phyloP scores from a whole-genome alignment of 2,329 filamentous ascomycete genomes.

The Exophiala calicioides region DNA sequence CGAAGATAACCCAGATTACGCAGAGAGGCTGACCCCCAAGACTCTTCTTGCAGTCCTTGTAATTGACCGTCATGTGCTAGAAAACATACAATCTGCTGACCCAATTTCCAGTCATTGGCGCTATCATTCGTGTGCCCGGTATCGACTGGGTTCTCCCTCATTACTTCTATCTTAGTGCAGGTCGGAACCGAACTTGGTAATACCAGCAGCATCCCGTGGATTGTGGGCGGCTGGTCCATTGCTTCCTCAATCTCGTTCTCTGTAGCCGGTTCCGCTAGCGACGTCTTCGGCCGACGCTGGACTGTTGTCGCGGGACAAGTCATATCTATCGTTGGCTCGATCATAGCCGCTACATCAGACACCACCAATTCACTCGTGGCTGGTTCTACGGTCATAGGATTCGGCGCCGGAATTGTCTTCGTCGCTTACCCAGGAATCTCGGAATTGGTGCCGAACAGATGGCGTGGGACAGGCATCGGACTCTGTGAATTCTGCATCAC shows the following conservation, averaged over 20 bases:
- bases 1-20: slow-evolving; percentile 22
- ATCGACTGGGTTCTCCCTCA: slow-evolving; percentile 34
- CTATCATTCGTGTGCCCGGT: slow-evolving; percentile 31
- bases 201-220: slow-evolving; percentile 15
- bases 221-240: slow-evolving; percentile 18
- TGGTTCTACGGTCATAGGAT: slow-evolving; percentile 36
- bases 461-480: slow-evolving; percentile 36
- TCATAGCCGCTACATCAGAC: no score
- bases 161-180: slow-evolving; percentile 21
- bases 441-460: slow-evolving; percentile 41
- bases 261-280: no score
- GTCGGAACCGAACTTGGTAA: slow-evolving; percentile 21
- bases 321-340: no score
- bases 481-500: slow-evolving; percentile 40
- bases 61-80: not conserved
- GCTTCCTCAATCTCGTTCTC: no score
- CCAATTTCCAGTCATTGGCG: slow-evolving; percentile 11
- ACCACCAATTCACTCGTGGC: slow-evolving; percentile 40
- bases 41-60: slow-evolving; percentile 18
- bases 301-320: no score
- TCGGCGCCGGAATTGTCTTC: slow-evolving; percentile 42
- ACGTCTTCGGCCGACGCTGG: no score
- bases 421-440: slow-evolving; percentile 40
- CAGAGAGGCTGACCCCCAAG: slow-evolving; percentile 13
- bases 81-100: not conserved